Conservation (phyloP, 345 rosid species). For the Populus tremula region DNA sequence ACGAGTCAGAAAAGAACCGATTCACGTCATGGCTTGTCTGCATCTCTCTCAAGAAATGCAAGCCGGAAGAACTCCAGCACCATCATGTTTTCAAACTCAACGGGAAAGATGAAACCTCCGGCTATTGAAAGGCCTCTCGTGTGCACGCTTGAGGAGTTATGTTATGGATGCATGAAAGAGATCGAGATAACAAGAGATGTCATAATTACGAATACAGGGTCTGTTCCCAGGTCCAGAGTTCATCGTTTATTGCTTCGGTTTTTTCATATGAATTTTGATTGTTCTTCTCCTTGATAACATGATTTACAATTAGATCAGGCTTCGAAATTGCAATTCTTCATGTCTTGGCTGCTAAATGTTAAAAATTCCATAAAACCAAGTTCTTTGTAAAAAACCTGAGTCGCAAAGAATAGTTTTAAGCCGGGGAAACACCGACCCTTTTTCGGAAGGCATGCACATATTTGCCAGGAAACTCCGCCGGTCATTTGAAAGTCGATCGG, state of each 20-base stretch:
- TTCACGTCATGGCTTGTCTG: constrained; percentile 11
- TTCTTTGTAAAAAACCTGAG: no score
- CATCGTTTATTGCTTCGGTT: neutral
- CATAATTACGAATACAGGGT: constrained; percentile 58
- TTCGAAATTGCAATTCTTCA: neutral
- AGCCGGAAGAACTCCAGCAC: constrained; percentile 42
- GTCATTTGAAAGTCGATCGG: neutral
- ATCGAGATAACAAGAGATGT: constrained; percentile 75
- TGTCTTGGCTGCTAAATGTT: neutral
- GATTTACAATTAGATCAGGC: neutral
- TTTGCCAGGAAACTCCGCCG: neutral
- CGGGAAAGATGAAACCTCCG: constrained; percentile 53
- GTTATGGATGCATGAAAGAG: constrained; percentile 71
- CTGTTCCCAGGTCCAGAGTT: constrained; percentile 9
- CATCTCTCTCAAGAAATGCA: constrained; percentile 35
- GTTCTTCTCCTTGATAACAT: neutral
- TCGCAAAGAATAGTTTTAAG: no score
- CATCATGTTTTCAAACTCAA: constrained; percentile 75
- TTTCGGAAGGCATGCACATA: neutral
- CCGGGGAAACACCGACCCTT: neutral
- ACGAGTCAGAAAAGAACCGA: constrained; percentile 14
- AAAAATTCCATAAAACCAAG: neutral
- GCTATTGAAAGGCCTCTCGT: constrained; percentile 54
- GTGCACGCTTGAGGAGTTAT: constrained; percentile 87
- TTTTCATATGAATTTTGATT: neutral